These are phyloP conservation scores for Ophiocordyceps camponoti-floridani DNA, from an alignment of 2,329 filamentous ascomycete genomes.

Conservation along the genomic window DNA sequence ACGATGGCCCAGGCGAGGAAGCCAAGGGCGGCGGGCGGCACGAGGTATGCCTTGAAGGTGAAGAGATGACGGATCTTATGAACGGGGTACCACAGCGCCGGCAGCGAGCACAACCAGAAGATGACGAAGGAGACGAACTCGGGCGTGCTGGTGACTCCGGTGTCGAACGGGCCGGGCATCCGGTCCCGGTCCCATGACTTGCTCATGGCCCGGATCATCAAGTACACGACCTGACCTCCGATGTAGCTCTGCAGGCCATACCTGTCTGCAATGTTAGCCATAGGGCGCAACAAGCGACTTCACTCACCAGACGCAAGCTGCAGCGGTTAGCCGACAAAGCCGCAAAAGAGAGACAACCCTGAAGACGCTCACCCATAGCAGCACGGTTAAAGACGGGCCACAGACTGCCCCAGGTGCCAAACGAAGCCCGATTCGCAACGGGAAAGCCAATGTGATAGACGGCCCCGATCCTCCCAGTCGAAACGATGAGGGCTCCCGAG, in stretches of 20 bases:
- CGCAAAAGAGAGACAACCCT: too few species aligned
- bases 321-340: neutral
- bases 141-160: slow-evolving; percentile 49
- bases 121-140: slow-evolving; percentile 71
- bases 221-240: slow-evolving; percentile 64
- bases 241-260: slow-evolving; percentile 54
- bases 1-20: slow-evolving; percentile 81
- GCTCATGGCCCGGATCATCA: slow-evolving; percentile 85
- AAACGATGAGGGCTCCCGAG: slow-evolving; percentile 54
- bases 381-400: slow-evolving; percentile 84
- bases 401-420: slow-evolving; percentile 75
- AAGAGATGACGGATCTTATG: slow-evolving; percentile 81
- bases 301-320: slow-evolving; percentile 76
- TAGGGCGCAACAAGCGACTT: neutral
- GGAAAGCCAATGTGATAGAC: slow-evolving; percentile 83
- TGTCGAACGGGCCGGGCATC: slow-evolving; percentile 49
- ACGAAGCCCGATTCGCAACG: slow-evolving; percentile 58
- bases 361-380: slow-evolving; percentile 51
- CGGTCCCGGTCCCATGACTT: slow-evolving; percentile 39
- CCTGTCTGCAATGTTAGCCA: neutral
- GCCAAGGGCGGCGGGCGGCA: slow-evolving; percentile 64
- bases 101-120: slow-evolving; percentile 67
- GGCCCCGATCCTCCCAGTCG: slow-evolving; percentile 70
- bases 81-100: slow-evolving; percentile 78
- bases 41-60: slow-evolving; percentile 74